phyloP scores from a whole-genome alignment of 495 filamentous ascomycete genomes.

The Aspergillus mulundensis region DNA sequence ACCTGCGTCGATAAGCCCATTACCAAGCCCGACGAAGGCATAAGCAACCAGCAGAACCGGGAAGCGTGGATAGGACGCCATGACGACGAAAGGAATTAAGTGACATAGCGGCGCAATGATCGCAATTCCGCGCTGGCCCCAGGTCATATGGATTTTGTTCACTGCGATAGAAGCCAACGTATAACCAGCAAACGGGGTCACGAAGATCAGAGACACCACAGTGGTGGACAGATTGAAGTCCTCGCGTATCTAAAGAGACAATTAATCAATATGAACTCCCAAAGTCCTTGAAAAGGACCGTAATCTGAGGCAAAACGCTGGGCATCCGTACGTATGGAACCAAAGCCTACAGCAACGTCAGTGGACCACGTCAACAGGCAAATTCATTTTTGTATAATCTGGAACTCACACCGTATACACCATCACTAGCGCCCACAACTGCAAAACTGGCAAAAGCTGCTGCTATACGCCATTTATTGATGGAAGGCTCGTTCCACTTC shows the following conservation, averaged over 20 bases:
- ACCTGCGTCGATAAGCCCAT: slow-evolving; percentile 50
- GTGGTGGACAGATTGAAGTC: slow-evolving; percentile 52
- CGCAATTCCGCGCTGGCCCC: slow-evolving; percentile 69
- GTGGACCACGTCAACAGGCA: slow-evolving; percentile 10
- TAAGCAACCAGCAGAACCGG: slow-evolving; percentile 49
- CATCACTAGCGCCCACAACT: slow-evolving; percentile 69
- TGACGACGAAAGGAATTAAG: slow-evolving; percentile 52
- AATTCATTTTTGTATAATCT: neutral
- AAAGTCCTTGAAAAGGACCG: neutral
- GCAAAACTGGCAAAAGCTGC: slow-evolving; percentile 61
- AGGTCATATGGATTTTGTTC: slow-evolving; percentile 47
- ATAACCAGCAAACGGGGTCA: slow-evolving; percentile 54
- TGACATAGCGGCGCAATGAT: slow-evolving; percentile 56
- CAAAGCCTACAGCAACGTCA: slow-evolving; percentile 42
- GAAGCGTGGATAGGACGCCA: slow-evolving; percentile 48
- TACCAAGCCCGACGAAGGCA: slow-evolving; percentile 50
- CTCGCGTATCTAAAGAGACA: slow-evolving; percentile 38
- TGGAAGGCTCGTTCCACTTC: slow-evolving; percentile 62
- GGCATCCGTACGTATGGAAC: slow-evolving; percentile 42
- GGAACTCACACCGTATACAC: slow-evolving; percentile 59
- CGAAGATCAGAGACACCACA: slow-evolving; percentile 50
- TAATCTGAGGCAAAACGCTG: neutral
- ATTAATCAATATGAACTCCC: neutral
- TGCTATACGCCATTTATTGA: slow-evolving; percentile 58
- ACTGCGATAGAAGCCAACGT: slow-evolving; percentile 45